A percentile compares a stretch with the other conserved stretches of the same genome.
Evolutionary conservation across 805 yeast species (phyloP).

Genomic region (Torulaspora franciscae): DNA sequence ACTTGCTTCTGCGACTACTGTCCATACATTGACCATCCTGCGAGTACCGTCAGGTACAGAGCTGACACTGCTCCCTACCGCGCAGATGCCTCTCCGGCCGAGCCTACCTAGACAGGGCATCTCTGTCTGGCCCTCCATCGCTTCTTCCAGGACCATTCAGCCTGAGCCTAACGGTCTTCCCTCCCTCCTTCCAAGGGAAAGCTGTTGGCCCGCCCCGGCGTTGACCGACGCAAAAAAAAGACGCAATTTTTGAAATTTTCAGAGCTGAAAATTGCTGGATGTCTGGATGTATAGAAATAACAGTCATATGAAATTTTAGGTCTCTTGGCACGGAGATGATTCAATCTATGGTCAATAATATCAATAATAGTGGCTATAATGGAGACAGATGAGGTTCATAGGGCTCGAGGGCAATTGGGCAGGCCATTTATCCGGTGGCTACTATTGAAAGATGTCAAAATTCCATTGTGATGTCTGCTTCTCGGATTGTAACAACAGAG

Average conservation of each 20-base stretch:
- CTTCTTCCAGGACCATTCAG: not conserved
- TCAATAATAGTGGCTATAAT: not conserved
- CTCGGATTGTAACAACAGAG: constrained; percentile 90
- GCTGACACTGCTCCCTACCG: not conserved
- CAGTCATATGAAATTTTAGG: not conserved
- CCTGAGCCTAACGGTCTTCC: not conserved
- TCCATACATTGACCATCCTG: not conserved
- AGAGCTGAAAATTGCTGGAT: not conserved
- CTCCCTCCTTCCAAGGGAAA: not conserved
- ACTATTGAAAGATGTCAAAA: constrained; percentile 35
- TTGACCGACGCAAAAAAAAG: constrained; percentile 1
- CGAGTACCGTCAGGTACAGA: not conserved
- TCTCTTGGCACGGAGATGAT: not conserved
- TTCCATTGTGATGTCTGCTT: constrained; percentile 95
- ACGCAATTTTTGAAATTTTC: not conserved
- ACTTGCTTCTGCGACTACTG: not conserved
- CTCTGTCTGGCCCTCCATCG: not conserved
- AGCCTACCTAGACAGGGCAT: not conserved
- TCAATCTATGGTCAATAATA: not conserved
- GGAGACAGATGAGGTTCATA: not conserved
- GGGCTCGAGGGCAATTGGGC: not conserved
- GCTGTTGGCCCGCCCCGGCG: not conserved
- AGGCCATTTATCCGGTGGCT: too few relatives aligned
- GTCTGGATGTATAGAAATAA: not conserved
- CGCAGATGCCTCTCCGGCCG: not conserved